Percentiles rank a stretch among this genome's conserved stretches.
Evolutionary conservation across 1,139 yeast species (phyloP).

Genomic region (Groenewaldozyma auringiensis): DNA sequence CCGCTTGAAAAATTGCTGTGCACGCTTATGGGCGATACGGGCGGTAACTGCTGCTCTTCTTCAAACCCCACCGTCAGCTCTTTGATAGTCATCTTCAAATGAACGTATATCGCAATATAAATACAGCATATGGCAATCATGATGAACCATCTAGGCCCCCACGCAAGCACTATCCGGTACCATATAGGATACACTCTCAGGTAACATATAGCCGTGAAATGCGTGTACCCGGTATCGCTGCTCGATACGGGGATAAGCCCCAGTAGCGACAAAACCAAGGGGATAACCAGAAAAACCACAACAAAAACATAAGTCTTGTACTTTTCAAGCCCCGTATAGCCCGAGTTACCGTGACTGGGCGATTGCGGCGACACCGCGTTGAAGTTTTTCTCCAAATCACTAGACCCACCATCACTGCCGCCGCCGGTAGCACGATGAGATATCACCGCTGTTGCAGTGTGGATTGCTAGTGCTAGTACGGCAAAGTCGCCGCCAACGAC

Average conservation of each 20-base stretch:
- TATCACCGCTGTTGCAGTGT: constrained; percentile 44
- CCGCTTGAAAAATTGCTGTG: background rate
- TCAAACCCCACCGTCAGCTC: constrained; percentile 33
- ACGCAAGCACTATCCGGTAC: constrained; percentile 64
- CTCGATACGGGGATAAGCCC: constrained; percentile 44
- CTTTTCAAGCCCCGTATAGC: constrained; percentile 39
- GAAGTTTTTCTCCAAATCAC: background rate
- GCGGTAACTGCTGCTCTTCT: background rate
- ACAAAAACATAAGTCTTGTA: constrained; percentile 48
- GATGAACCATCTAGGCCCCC: constrained; percentile 71
- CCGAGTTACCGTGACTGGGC: background rate
- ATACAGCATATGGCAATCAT: constrained; percentile 52
- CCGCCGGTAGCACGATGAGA: background rate
- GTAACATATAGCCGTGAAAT: constrained; percentile 65
- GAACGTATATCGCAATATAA: constrained; percentile 62
- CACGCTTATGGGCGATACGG: background rate
- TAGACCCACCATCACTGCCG: background rate
- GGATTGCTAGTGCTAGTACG: constrained; percentile 70
- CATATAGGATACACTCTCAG: constrained; percentile 63
- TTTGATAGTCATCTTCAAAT: constrained; percentile 38
- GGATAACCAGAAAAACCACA: constrained; percentile 48
- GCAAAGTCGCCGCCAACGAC: constrained; percentile 47
- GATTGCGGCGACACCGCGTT: background rate
- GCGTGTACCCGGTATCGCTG: constrained; percentile 22
- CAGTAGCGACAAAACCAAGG: constrained; percentile 59